Base-by-base conservation (phyloP, 352 stramenopile species). In the Labyrinthula sp. region DNA sequence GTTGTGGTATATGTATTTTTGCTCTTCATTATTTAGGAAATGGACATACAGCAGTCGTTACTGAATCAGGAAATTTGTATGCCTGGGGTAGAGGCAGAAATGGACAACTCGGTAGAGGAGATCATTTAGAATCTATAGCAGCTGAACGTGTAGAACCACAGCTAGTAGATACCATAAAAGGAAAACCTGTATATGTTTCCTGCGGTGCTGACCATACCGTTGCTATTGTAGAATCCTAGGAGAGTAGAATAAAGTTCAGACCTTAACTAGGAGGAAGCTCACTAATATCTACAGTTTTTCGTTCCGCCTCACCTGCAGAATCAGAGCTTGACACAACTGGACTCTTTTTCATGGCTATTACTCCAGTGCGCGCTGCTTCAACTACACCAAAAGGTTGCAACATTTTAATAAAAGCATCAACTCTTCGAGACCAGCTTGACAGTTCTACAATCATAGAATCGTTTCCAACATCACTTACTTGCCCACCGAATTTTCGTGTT, bases 361-460 rank as follows among this genome's bases (percentile, higher is more conserved):
- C 30, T 10, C 43, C 43, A 6, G 14, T 26, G 21, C 43, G 43
- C n/a, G 43, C 43, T 8, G 18, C 43, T 35, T 52, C 43, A 54
- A 52, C 35, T 8, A 52, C 30, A 4, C 43, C 43, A 17, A 36
- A 52, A 9, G 43, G 43, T 21, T 50, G 18, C 1, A 52, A 24
- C 17, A 52, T 52, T 25, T 35, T 31, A 18, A 52, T 36, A 28
- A 52, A 46, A n/a, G 43, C 43, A 20, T 52, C 43, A 6, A 52
- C 43, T 18, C 43, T 31, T 12, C 23, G 17, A 28, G 31, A 45
- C 43, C 43, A 52, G 17, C 31, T 33, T 15, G 47, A 31, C 15
- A 52, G 18, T 35, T 52, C 43, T 18, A 52, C 18, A 35, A 52
- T 52, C 18, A 52, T 17, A 21, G 9, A 54, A 31, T 52, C 43